phyloP scores from a whole-genome alignment of 2,329 filamentous ascomycete species.

The Alternaria ethzedia region DNA sequence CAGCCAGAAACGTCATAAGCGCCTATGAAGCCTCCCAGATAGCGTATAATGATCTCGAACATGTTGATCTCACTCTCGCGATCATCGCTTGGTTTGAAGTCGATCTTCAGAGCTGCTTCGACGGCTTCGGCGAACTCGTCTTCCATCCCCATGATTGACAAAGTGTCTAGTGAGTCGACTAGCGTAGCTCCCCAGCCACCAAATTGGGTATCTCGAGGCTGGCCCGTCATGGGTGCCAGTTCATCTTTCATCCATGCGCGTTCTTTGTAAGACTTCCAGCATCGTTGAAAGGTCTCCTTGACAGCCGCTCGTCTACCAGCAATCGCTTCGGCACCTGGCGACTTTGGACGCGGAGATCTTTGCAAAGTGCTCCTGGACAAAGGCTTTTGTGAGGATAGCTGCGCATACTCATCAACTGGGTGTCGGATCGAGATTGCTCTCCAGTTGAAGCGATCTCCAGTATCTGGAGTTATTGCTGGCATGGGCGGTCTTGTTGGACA shows the following conservation, averaged over 20 bases:
- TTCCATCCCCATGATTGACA: conserved; percentile 56
- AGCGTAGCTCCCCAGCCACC: conserved; percentile 56
- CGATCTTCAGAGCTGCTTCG: conserved; percentile 48
- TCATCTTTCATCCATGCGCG: conserved; percentile 58
- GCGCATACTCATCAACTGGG: conserved; percentile 11
- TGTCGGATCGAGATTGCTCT: conserved; percentile 15
- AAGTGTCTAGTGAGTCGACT: conserved; percentile 53
- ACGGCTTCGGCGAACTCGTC: conserved; percentile 55
- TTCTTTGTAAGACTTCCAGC: conserved; percentile 59
- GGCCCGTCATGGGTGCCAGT: conserved; percentile 51
- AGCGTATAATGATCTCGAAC: conserved; percentile 68
- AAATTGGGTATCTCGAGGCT: conserved; percentile 45
- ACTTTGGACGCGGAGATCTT: not conserved
- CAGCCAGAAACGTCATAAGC: conserved; percentile 83
- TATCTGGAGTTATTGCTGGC: conserved; percentile 15
- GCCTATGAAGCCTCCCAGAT: conserved; percentile 82
- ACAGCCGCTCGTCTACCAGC: conserved; percentile 28
- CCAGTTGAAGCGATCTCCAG: conserved; percentile 22
- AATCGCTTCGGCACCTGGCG: not conserved
- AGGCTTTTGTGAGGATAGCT: not conserved
- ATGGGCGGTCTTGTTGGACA: conserved; percentile 18
- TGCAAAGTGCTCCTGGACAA: not conserved
- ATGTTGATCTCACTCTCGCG: conserved; percentile 53
- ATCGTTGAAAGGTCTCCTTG: conserved; percentile 40
- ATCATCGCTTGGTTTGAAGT: conserved; percentile 47